phyloP scores from a whole-genome alignment of 2,329 filamentous ascomycete species.

The Fusarium incarnatum region DNA sequence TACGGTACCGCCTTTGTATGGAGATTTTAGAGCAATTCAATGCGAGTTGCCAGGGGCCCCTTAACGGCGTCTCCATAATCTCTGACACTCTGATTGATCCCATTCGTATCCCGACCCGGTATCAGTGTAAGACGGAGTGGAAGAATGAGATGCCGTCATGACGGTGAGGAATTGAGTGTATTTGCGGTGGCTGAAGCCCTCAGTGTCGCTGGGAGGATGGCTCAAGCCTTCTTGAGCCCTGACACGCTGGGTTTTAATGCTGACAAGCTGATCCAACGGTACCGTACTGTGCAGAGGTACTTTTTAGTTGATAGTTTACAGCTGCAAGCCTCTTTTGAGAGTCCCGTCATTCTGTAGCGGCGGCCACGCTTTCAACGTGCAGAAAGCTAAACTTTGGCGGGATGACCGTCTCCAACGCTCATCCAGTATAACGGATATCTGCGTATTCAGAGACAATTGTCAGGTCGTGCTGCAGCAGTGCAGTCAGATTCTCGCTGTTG shows the following conservation, averaged over 20 bases:
- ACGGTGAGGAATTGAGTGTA: constrained; percentile 31
- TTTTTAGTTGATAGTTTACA: constrained; percentile 4
- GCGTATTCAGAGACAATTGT: neutral
- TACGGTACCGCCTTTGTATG: constrained; percentile 16
- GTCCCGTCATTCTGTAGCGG: neutral
- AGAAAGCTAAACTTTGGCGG: constrained; percentile 27
- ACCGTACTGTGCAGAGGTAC: constrained; percentile 1
- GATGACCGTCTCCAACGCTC: constrained; percentile 26
- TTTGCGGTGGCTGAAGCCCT: constrained; percentile 33
- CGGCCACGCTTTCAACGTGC: constrained; percentile 13
- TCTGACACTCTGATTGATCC: constrained; percentile 30
- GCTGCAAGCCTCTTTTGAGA: constrained; percentile 12
- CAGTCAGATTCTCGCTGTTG: constrained; percentile 30
- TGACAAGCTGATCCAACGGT: constrained; percentile 26
- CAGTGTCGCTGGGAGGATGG: constrained; percentile 2
- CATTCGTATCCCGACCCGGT: neutral
- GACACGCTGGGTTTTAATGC: constrained; percentile 23
- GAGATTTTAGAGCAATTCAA: constrained; percentile 10
- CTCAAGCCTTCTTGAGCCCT: constrained; percentile 24
- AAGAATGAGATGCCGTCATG: constrained; percentile 24
- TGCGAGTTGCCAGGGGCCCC: constrained; percentile 29
- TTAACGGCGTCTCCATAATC: constrained; percentile 30
- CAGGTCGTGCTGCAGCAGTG: constrained; percentile 7
- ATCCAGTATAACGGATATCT: constrained; percentile 5
- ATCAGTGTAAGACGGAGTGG: constrained; percentile 16